Conservation (phyloP, 1,139 yeast species). For the Geotrichum siamense region DNA sequence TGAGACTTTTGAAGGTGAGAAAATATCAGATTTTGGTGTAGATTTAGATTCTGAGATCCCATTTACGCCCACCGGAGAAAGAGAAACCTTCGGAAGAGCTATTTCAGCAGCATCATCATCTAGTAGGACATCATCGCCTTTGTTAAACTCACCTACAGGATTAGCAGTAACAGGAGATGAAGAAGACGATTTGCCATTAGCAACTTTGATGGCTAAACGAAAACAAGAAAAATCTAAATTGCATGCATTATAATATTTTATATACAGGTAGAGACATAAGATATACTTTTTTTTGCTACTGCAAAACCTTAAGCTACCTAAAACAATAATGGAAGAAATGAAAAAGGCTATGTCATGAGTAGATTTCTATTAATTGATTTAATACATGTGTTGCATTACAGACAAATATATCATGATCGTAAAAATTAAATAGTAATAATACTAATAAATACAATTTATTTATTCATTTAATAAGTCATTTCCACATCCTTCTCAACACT, state of each 20-base stretch:
- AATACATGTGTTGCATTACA: too few species aligned
- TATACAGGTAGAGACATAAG: too few species aligned
- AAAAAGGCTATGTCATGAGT: too few species aligned
- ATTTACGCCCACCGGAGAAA: background rate
- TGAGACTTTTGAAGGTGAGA: conserved; percentile 77
- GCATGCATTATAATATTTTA: conserved; percentile 11
- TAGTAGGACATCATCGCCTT: background rate
- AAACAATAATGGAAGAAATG: too few species aligned
- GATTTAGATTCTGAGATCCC: conserved; percentile 57
- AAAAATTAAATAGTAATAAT: too few species aligned
- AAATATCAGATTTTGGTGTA: conserved; percentile 77
- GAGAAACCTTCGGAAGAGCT: background rate
- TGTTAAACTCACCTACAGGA: background rate
- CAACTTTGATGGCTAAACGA: conserved; percentile 17
- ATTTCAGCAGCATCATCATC: background rate
- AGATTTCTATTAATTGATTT: too few species aligned
- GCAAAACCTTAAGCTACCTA: too few species aligned
- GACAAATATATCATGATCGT: too few species aligned
- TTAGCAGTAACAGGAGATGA: background rate
- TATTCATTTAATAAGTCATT: too few species aligned
- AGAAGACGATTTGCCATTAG: conserved; percentile 18
- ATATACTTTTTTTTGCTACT: too few species aligned
- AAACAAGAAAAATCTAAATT: conserved; percentile 16
- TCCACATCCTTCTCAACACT: too few species aligned
- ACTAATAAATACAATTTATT: too few species aligned